Evolutionary conservation across 306 rosid species (phyloP), one percentile per base, ranked within the genome.

Genomic region (Cicer bijugum): DNA sequence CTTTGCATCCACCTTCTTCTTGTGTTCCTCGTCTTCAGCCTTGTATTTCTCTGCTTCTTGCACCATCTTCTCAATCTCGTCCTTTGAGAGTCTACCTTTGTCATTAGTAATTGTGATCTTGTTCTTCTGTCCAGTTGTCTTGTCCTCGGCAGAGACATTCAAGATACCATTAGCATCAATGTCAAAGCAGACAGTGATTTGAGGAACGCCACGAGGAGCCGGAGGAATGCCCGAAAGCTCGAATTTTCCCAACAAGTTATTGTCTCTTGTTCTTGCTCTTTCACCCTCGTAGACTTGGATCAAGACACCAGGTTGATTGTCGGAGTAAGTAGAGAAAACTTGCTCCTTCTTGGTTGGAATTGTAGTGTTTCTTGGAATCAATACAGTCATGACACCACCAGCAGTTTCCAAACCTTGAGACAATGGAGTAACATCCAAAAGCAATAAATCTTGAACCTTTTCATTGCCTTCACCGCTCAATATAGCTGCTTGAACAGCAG

Each of bases 321-420:
- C 91, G 0, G 89, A 78, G 78, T 85, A 87, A 12, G 94, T 89
- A 0, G 94, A 83, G 81, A 89, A 89, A 8, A 87, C 83, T 15
- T 87, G 91, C 52, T 89, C 91, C 77, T 89, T 87, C 82, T 87
- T 89, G 14, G 92, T 84, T 7, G 96, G 96, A n/a, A 90, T 90
- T 0, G 84, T 86, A 0, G 92, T 89, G 46, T 89, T 89, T 74
- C 92, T 87, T 35, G 86, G 92, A 65, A 90, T 90, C 11, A 90
- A 57, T 0, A 83, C 90, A 6, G 89, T 79, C 96, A 88, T 86
- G 2, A 88, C 84, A 55, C 92, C 96, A 8, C 88, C 89, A 1
- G 88, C 85, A 7, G 86, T 79, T 12, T 80, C 88, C 14, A 90
- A 58, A 67, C 92, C 92, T 0, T 74, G 84, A 9, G 96, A 89